Base-by-base conservation (phyloP, 805 yeast species). In the Osmozyma mogii region DNA sequence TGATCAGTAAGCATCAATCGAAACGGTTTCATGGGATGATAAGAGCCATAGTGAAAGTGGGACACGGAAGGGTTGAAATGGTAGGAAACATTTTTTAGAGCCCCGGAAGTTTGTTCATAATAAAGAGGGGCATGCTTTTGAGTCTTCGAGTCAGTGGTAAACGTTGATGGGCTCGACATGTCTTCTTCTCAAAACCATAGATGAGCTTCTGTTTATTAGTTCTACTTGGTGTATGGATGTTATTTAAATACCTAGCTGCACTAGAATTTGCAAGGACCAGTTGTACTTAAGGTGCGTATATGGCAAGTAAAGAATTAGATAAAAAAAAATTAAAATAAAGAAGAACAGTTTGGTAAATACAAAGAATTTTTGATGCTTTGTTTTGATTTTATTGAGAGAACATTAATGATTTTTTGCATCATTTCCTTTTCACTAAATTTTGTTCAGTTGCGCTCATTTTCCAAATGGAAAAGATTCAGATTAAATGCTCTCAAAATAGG, bases 21-120 rank as follows among this genome's bases (percentile, higher is more conserved):
- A 54, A 88, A 84, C 10, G 98, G 98, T 54, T 89, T 89, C 98
- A 89, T 89, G n/a, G 98, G 98, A 56, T 89, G 98, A 36, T 77
- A 72, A 1, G 84, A 82, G 11, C 98, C 98, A 54, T 84, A 88
- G 48, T 88, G 96, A 55, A 78, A 88, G 40, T 74, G 71, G 1
- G 84, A 68, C 0, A 79, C 94, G 30, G 78, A 75, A 15, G 87
- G 83, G 53, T 87, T 87, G 56, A 72, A 84, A 54, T 87, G 96
- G 57, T 87, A 87, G 6, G 95, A 84, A 1, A 87, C 95, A 47
- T 41, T 29, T 15, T 36, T 31, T n/a, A 31, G 34, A 19, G 22
- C 10, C 34, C n/a, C n/a, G n/a, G n/a, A n/a, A n/a, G n/a, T 9
- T 59, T 46, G 46, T 2, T 51, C 48, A 14, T 41, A 44, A 37